A percentile compares a stretch with the other conserved stretches of the same genome.
phyloP scores from a whole-genome alignment of 768 basidiomycete genomes.

The Boletus sp. region DNA sequence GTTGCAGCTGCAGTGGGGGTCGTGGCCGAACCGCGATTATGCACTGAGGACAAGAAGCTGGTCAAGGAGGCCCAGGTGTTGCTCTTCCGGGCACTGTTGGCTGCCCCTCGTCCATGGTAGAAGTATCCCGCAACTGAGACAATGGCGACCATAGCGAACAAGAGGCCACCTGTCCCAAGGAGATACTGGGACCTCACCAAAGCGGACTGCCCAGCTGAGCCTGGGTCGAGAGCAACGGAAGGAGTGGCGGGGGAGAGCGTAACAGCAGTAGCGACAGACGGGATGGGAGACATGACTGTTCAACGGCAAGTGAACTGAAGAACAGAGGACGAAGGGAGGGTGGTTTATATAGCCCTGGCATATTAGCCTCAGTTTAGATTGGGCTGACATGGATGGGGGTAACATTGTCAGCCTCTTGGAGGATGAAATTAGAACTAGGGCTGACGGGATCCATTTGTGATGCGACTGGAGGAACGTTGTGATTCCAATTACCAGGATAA shows the following conservation, averaged over 20 bases:
- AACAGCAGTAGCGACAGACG: constrained; percentile 10
- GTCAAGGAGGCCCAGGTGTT: constrained; percentile 7
- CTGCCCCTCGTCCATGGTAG: constrained; percentile 3
- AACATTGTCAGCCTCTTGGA: constrained; percentile 12
- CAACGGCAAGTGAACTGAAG: background rate
- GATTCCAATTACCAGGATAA: background rate
- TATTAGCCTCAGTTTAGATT: background rate
- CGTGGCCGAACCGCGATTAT: background rate
- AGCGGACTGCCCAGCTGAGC: background rate
- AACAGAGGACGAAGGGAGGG: background rate
- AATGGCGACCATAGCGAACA: constrained; percentile 13
- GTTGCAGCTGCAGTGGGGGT: background rate
- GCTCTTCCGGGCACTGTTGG: background rate
- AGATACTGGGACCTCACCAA: background rate
- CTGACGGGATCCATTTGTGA: background rate
- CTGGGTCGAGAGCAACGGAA: background rate
- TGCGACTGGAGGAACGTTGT: background rate
- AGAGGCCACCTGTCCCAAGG: constrained; percentile 13
- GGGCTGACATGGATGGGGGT: background rate
- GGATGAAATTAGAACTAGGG: background rate
- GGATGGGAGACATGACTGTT: constrained; percentile 19
- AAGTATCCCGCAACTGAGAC: constrained; percentile 19
- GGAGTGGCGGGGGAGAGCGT: background rate
- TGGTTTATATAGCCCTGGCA: constrained; percentile 1
- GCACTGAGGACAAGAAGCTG: constrained; percentile 7